Evolutionary conservation across 2,329 filamentous ascomycete species (phyloP).

Genomic region (Pestalotiopsis sp.): DNA sequence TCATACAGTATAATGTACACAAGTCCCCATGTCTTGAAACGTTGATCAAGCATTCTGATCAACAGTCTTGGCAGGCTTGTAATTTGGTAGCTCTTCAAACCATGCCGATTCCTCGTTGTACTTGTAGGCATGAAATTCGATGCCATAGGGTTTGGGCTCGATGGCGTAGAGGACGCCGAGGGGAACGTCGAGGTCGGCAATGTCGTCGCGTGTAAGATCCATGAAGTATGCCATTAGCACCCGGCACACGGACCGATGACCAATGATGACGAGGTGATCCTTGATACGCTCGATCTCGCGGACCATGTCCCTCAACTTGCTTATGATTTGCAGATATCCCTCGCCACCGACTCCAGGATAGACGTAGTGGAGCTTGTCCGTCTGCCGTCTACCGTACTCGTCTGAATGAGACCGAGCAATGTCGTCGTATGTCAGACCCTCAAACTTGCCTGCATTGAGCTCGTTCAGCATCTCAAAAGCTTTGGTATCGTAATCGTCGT

Average conservation of each 20-base stretch:
- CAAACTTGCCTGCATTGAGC: slow-evolving; percentile 88
- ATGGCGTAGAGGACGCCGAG: slow-evolving; percentile 93
- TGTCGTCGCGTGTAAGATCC: slow-evolving; percentile 85
- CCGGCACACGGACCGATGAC: slow-evolving; percentile 87
- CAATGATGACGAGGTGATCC: slow-evolving; percentile 90
- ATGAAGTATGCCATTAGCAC: slow-evolving; percentile 97
- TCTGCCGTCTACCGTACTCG: slow-evolving; percentile 78
- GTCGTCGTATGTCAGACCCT: slow-evolving; percentile 92
- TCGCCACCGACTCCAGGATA: slow-evolving; percentile 96
- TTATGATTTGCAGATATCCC: slow-evolving; percentile 96
- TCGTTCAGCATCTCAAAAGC: slow-evolving; percentile 98
- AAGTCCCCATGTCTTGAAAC: background rate
- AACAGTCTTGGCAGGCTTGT: slow-evolving; percentile 57
- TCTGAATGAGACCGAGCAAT: slow-evolving; percentile 79
- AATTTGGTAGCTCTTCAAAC: slow-evolving; percentile 87
- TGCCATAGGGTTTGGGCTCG: slow-evolving; percentile 96
- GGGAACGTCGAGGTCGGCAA: slow-evolving; percentile 92
- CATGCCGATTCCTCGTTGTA: slow-evolving; percentile 79
- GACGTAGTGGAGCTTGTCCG: slow-evolving; percentile 92
- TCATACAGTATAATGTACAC: background rate
- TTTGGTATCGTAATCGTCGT: slow-evolving; percentile 95
- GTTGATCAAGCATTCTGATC: slow-evolving; percentile 5
- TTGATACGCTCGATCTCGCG: slow-evolving; percentile 97
- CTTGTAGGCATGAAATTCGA: slow-evolving; percentile 93
- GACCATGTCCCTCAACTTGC: slow-evolving; percentile 91